These are phyloP conservation scores for Fusarium sp. DNA, from an alignment of 2,329 filamentous ascomycete genomes.

Conservation along the genomic window DNA sequence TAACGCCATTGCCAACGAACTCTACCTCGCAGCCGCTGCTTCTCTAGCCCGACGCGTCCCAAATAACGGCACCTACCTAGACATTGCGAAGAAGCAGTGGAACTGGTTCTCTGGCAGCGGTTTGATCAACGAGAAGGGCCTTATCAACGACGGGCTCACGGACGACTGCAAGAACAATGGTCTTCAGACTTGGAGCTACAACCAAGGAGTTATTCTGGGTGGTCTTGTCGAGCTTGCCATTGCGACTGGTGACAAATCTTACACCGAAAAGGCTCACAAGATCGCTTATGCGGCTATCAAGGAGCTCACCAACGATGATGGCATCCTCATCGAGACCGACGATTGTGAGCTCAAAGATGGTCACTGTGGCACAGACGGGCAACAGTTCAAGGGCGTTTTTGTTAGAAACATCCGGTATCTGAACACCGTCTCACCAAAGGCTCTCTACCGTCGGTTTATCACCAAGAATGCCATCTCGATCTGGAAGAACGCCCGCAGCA, in stretches of 20 bases:
- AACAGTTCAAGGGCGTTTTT: constrained; percentile 82
- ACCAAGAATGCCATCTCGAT: constrained; percentile 74
- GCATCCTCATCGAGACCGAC: constrained; percentile 61
- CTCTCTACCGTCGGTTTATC: constrained; percentile 68
- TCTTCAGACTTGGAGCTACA: constrained; percentile 68
- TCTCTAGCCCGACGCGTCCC: constrained; percentile 66
- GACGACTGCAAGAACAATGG: constrained; percentile 66
- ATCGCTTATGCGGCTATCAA: constrained; percentile 69
- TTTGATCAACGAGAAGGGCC: constrained; percentile 65
- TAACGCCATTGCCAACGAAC: constrained; percentile 71
- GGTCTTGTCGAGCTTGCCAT: constrained; percentile 66
- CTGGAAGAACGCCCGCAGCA: constrained; percentile 71
- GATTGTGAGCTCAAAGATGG: constrained; percentile 53
- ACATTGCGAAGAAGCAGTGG: constrained; percentile 67
- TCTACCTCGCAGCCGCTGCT: constrained; percentile 68
- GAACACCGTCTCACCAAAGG: constrained; percentile 64
- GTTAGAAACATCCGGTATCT: constrained; percentile 74
- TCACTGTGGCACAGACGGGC: constrained; percentile 64
- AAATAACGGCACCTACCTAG: constrained; percentile 59
- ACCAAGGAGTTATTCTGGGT: constrained; percentile 71
- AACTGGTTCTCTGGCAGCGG: constrained; percentile 66
- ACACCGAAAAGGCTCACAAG: constrained; percentile 59
- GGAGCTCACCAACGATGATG: constrained; percentile 59
- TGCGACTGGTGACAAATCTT: constrained; percentile 59
- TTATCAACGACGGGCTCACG: constrained; percentile 69